Evolutionary conservation across 805 yeast species (phyloP).

Genomic region (Metschnikowia kofuensis): DNA sequence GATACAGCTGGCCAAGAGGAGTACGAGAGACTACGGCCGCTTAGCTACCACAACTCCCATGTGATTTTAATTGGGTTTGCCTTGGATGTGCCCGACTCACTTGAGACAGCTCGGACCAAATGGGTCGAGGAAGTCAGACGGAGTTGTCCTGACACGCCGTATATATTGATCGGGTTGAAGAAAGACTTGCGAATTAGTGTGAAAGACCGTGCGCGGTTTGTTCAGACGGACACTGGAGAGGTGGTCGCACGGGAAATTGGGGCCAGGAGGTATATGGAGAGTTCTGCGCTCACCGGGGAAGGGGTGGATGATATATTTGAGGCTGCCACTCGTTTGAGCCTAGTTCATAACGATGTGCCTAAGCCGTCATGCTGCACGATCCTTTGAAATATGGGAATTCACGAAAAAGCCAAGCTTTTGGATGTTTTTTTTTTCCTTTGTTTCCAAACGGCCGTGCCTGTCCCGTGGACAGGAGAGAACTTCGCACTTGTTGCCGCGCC

Average conservation of each 20-base stretch:
- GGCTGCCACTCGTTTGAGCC: constrained; percentile 80
- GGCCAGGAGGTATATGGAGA: constrained; percentile 79
- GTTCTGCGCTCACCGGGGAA: constrained; percentile 90
- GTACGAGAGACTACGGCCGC: constrained; percentile 83
- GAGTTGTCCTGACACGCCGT: constrained; percentile 79
- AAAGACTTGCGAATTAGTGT: constrained; percentile 65
- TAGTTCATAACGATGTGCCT: constrained; percentile 40
- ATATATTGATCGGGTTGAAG: constrained; percentile 78
- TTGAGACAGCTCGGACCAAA: constrained; percentile 76
- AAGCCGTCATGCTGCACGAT: constrained; percentile 34
- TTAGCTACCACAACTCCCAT: constrained; percentile 85
- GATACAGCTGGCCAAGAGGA: constrained; percentile 98
- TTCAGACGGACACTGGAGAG: constrained; percentile 59
- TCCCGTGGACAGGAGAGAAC: not conserved
- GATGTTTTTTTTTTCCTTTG: not conserved
- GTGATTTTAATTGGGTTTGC: constrained; percentile 85
- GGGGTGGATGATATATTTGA: constrained; percentile 95
- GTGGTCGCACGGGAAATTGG: constrained; percentile 74
- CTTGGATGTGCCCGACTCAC: constrained; percentile 77
- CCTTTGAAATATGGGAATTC: constrained; percentile 12
- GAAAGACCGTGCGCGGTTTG: constrained; percentile 41
- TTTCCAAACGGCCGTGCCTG: not conserved
- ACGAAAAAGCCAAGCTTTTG: not conserved
- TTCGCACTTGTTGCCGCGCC: too few relatives aligned
- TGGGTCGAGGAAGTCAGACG: constrained; percentile 84